These are phyloP conservation scores for Fusarium circinatum DNA, from an alignment of 2,329 filamentous ascomycete genomes.

Conservation along the genomic window DNA sequence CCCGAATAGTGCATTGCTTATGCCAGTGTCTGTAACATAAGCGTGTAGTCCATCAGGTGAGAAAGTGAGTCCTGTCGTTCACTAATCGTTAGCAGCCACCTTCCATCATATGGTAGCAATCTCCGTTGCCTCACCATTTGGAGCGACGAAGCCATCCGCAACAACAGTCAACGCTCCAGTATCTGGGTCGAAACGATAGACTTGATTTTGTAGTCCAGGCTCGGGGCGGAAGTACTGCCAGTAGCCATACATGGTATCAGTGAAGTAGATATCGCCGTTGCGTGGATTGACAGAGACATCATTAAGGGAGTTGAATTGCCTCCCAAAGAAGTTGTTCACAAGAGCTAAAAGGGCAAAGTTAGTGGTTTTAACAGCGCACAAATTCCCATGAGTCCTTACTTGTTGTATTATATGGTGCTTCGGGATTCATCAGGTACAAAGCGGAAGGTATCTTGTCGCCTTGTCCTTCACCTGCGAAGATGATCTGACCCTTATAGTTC, in stretches of 20 bases:
- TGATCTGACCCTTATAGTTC: conserved; percentile 60
- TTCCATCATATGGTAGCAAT: accelerated
- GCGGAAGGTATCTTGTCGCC: conserved; percentile 49
- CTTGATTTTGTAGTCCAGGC: conserved; percentile 65
- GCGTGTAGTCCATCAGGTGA: conserved; percentile 61
- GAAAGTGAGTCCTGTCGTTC: conserved; percentile 60
- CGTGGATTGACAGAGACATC: conserved; percentile 64
- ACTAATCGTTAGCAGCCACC: background rate
- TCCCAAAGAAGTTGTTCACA: conserved; percentile 68
- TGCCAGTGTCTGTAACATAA: conserved; percentile 68
- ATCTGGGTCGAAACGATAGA: conserved; percentile 64
- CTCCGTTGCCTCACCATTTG: conserved; percentile 56
- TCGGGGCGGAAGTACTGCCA: conserved; percentile 66
- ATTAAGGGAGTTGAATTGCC: conserved; percentile 69
- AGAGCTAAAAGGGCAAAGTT: conserved; percentile 49
- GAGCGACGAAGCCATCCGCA: conserved; percentile 65
- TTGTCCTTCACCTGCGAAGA: conserved; percentile 62
- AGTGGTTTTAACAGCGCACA: background rate
- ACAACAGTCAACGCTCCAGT: conserved; percentile 64
- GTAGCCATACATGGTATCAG: conserved; percentile 69
- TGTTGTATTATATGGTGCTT: conserved; percentile 61
- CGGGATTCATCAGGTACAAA: conserved; percentile 42
- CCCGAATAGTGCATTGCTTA: conserved; percentile 54
- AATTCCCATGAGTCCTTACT: conserved; percentile 39
- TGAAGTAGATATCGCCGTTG: conserved; percentile 72